Evolutionary conservation across 805 yeast genomes (phyloP).

Genomic region (Kodamaea neixiangensis): DNA sequence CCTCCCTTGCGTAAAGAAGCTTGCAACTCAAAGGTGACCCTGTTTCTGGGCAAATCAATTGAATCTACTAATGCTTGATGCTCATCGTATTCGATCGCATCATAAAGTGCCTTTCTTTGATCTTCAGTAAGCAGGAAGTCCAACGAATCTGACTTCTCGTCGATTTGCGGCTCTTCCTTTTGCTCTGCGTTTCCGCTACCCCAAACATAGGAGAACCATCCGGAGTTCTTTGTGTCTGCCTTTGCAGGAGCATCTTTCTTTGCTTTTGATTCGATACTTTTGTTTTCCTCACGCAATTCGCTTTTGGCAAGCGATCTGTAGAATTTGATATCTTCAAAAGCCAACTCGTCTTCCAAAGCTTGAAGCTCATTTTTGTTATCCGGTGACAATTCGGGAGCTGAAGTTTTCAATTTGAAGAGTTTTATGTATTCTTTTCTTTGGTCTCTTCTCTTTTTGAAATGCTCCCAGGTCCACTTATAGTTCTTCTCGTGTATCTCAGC

Average conservation of each 20-base stretch:
- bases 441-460: slow-evolving; percentile 68
- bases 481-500: slow-evolving; percentile 81
- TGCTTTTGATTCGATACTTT: slow-evolving; percentile 19
- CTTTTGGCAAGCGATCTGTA: slow-evolving; percentile 79
- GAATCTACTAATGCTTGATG: slow-evolving; percentile 49
- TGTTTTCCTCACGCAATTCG: slow-evolving; percentile 60
- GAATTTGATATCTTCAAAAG: slow-evolving; percentile 79
- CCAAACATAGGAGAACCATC: slow-evolving; percentile 80
- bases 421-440: slow-evolving; percentile 66
- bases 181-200: slow-evolving; percentile 30
- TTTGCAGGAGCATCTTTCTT: neutral
- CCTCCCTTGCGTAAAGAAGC: slow-evolving; percentile 79
- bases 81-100: slow-evolving; percentile 91
- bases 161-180: slow-evolving; percentile 14
- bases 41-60: slow-evolving; percentile 69
- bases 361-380: slow-evolving; percentile 40
- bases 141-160: slow-evolving; percentile 34
- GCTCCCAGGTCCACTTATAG: slow-evolving; percentile 87
- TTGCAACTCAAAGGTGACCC: slow-evolving; percentile 64
- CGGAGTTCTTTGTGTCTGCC: slow-evolving; percentile 24
- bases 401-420: slow-evolving; percentile 65
- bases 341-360: slow-evolving; percentile 56
- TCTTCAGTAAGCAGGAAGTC: slow-evolving; percentile 66
- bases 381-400: slow-evolving; percentile 27
- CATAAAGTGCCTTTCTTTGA: slow-evolving; percentile 85